Conservation (phyloP, 2,329 filamentous ascomycete genomes). For the Scedosporium boydii region DNA sequence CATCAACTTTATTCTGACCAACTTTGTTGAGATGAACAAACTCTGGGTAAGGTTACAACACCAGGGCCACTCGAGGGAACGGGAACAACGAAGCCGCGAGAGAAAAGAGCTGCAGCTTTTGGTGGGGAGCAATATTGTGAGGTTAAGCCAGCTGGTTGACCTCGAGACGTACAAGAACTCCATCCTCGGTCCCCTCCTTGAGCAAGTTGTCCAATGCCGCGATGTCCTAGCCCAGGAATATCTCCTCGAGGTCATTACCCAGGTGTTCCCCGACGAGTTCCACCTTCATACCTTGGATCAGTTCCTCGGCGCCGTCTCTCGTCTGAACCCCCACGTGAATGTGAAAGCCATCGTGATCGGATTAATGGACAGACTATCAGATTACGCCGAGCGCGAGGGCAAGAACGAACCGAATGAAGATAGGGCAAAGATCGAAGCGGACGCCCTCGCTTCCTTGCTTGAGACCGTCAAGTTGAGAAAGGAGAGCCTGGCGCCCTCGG, state of each 20-base stretch:
- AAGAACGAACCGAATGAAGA: slow-evolving; percentile 61
- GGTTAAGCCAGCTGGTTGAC: slow-evolving; percentile 90
- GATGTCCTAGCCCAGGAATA: slow-evolving; percentile 97
- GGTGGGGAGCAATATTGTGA: slow-evolving; percentile 92
- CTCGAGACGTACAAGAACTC: slow-evolving; percentile 86
- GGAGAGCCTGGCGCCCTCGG: slow-evolving; percentile 24
- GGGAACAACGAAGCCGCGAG: slow-evolving; percentile 88
- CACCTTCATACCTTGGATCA: slow-evolving; percentile 95
- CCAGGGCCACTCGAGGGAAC: slow-evolving; percentile 90
- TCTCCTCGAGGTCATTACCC: slow-evolving; percentile 93
- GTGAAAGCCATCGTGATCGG: slow-evolving; percentile 97
- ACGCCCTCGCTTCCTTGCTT: slow-evolving; percentile 68
- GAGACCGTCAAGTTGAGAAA: slow-evolving; percentile 67
- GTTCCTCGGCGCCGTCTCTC: slow-evolving; percentile 83
- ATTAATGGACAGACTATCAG: slow-evolving; percentile 90
- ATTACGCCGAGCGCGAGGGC: slow-evolving; percentile 86
- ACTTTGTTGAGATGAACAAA: slow-evolving; percentile 99
- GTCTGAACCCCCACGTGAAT: slow-evolving; percentile 92
- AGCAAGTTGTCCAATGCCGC: slow-evolving; percentile 95
- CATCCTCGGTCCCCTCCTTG: slow-evolving; percentile 79
- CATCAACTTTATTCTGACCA: slow-evolving; percentile 95
- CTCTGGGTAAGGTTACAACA: slow-evolving; percentile 96
- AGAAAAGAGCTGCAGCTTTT: slow-evolving; percentile 90
- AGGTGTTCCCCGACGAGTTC: slow-evolving; percentile 97
- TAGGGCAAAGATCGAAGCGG: slow-evolving; percentile 69